Base-by-base conservation (phyloP, 805 yeast genomes). In the Nadsonia fulvescens region DNA sequence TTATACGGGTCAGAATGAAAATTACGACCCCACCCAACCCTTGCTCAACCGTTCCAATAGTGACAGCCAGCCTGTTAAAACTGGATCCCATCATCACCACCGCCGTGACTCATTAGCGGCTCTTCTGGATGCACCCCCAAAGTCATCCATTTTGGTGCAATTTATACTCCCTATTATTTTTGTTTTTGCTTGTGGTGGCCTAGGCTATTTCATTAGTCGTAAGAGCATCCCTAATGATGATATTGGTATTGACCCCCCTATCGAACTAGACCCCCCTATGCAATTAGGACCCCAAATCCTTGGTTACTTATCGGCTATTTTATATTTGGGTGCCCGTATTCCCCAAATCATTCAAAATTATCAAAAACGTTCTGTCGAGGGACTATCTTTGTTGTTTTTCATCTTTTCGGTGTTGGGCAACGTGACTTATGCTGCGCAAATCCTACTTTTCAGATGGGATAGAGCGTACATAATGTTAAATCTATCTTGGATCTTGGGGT, bases 341-440 rank as follows among this genome's bases (percentile, higher is more conserved):
- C 98, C 98, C 0, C 98, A 86, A 49, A 75, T 86, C 28, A 53
- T 64, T 31, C 91, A 77, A 43, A 86, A 86, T 51, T 66, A 70
- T 46, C 56, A 56, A 24, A 65, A 93, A 36, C 68, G 71, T 40
- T 75, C 93, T 4, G 82, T 82, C 29, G 63, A 67, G 30, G 96
- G 96, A 2, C 71, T 89, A 39, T 74, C 93, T 30, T 64, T 86
- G 34, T 63, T 79, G 27, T 77, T 76, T 49, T 75, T 76, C 52
- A 48, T 76, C 36, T 68, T 75, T 35, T 72, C 83, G 15, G 63
- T 75, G 6, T 52, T 74, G 39, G 91, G 89, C 11, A 76, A 76
- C 45, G 42, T 75, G 34, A 70, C 86, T 4, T 77, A 73, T 39
- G 77, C 82, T 12, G 63, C 68, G 24, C 82, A 75, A 43, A 75